Evolutionary conservation across 257 asterid genomes (phyloP).

Genomic region (Anisodus tanguticus): DNA sequence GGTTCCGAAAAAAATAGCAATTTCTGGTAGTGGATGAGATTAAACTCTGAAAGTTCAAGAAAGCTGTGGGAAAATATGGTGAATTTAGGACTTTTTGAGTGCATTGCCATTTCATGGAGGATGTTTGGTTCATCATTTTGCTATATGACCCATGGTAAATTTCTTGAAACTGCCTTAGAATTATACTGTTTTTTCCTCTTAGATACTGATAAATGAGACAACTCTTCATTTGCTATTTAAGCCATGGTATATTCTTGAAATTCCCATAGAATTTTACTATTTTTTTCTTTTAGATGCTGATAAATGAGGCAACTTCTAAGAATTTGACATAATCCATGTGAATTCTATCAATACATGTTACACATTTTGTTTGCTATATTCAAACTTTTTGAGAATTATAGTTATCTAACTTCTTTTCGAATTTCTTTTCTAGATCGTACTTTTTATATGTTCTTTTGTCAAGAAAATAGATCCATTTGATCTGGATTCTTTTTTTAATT

Average conservation of each 20-base stretch:
- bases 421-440: neutral
- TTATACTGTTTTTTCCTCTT: no score
- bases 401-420: neutral
- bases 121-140: neutral
- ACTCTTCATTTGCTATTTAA: neutral
- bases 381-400: neutral
- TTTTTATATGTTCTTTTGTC: neutral
- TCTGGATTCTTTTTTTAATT: neutral
- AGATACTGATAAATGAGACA: neutral
- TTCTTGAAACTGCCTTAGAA: neutral
- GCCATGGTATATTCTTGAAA: neutral
- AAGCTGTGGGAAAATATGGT: slow-evolving; percentile 70
- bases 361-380: neutral
- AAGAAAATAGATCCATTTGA: neutral
- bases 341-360: neutral
- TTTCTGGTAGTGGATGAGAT: neutral
- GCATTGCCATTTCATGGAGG: neutral
- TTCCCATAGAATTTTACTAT: neutral
- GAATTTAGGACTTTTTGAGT: slow-evolving; percentile 45
- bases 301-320: neutral
- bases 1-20: neutral
- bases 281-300: neutral
- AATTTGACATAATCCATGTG: neutral
- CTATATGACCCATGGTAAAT: neutral
- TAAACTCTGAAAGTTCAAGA: slow-evolving; percentile 45